These are phyloP conservation scores for Pseudonitzschia multistriata DNA, from an alignment of 108 stramenopile species.

Conservation along the genomic window DNA sequence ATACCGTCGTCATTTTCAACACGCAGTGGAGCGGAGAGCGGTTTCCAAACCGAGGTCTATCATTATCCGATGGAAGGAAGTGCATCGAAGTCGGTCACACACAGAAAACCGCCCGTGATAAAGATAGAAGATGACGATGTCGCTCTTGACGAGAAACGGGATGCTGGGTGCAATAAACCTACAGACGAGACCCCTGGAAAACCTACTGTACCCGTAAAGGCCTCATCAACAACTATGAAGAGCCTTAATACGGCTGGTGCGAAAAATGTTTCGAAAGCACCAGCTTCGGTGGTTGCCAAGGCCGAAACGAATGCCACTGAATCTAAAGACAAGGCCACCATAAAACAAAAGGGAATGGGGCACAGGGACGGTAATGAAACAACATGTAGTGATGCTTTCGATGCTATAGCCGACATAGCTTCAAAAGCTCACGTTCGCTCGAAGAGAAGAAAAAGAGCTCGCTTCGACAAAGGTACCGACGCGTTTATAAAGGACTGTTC, in stretches of 20 bases:
- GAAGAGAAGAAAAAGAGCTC: neutral
- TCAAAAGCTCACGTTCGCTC: neutral
- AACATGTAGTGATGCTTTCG: neutral
- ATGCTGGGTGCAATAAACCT: neutral
- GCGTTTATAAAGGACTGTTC: neutral
- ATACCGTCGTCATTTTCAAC: neutral
- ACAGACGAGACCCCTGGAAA: neutral
- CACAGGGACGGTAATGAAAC: neutral
- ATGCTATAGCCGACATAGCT: conserved; percentile 4
- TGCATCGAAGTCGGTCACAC: neutral
- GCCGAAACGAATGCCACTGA: neutral
- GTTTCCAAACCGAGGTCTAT: neutral
- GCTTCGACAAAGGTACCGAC: neutral
- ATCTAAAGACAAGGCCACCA: neutral
- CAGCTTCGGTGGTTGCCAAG: neutral
- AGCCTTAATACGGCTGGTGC: neutral
- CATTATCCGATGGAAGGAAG: neutral
- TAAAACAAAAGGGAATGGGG: neutral
- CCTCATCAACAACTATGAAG: neutral
- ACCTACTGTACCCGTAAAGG: neutral
- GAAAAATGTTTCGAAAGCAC: neutral
- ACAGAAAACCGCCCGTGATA: neutral
- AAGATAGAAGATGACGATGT: neutral
- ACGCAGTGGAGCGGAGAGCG: neutral
- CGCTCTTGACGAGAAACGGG: neutral